phyloP scores from a whole-genome alignment of 805 yeast species.

The Candida verbasci region DNA sequence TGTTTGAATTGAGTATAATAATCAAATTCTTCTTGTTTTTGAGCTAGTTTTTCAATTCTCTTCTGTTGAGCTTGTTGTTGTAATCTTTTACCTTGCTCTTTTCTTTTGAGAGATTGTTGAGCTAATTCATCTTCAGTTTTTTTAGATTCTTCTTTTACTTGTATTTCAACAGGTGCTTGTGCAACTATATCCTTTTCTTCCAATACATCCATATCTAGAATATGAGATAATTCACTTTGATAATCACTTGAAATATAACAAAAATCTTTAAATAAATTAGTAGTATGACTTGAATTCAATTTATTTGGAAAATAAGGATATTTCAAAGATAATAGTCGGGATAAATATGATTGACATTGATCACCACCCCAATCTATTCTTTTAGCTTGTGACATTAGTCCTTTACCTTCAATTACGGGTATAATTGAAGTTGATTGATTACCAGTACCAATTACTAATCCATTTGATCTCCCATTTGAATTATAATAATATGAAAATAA shows the following conservation, averaged over 20 bases:
- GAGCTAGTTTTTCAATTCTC: constrained; percentile 71
- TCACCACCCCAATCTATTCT: constrained; percentile 92
- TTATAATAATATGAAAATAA: constrained; percentile 74
- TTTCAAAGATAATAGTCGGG: constrained; percentile 63
- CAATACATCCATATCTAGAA: constrained; percentile 58
- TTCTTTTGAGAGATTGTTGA: constrained; percentile 70
- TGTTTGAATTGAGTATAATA: constrained; percentile 61
- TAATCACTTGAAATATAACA: constrained; percentile 76
- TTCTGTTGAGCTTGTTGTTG: constrained; percentile 91
- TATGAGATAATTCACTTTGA: constrained; percentile 52
- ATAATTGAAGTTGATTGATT: constrained; percentile 77
- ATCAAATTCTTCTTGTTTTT: constrained; percentile 74
- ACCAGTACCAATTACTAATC: constrained; percentile 80
- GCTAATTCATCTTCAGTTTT: constrained; percentile 82
- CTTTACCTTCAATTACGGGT: constrained; percentile 73
- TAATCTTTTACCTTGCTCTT: constrained; percentile 80
- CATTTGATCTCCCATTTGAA: constrained; percentile 40
- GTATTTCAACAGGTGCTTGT: constrained; percentile 71
- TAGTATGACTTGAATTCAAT: constrained; percentile 58
- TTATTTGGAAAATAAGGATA: constrained; percentile 90
- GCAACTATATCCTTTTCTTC: constrained; percentile 69
- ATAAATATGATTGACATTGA: constrained; percentile 61
- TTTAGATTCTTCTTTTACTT: constrained; percentile 59
- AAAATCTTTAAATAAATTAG: constrained; percentile 64
- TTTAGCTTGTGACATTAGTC: constrained; percentile 62